Evolutionary conservation across 2,329 filamentous ascomycete species (phyloP), one percentile per base, ranked within the genome.

Genomic region (Cladophialophora immunda): DNA sequence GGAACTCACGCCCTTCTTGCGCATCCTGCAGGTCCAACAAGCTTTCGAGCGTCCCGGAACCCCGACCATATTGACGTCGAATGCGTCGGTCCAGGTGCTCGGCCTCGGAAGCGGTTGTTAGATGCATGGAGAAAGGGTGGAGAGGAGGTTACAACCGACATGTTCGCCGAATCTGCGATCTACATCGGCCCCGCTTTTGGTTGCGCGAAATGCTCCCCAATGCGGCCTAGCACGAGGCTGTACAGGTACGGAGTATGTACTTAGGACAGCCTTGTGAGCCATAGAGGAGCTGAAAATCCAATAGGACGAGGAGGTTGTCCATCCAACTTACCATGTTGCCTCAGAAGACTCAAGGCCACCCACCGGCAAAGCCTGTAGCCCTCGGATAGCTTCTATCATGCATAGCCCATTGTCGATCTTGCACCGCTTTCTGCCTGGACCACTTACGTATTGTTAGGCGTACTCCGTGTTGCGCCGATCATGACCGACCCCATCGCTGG

Each of bases 21-120:
- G 59, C 36, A 30, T 55, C 59, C 59, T 47, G 36, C 59, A 62
- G 30, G 59, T 55, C 34, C 54, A 47, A 54, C 59, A 62, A 36
- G 59, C 59, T 62, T 62, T 36, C 13, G 59, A 62, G 29, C 59
- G 47, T 45, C 59, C 59, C 38, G 59, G 59, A 62, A 62, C 59
- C 34, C 59, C 59, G 32, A 62, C 59, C 59, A 62, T 62, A 17
- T 19, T 41, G 38, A 41, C 15, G 17, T 41, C n/a, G 15, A 17
- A 41, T 41, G 15, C n/a, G 38, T 19, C 38, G 38, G n/a, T 4
- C 8, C 8, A 8, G 38, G 8, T 41, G n/a, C 38, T 41, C 15
- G 38, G 38, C 15, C 38, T 41, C 38, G 15, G n/a, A n/a, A 41
- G 38, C 38, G 15, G n/a, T 8, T 17, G 17, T 41, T 4, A n/a